These are phyloP conservation scores for Trichoderma pleuroti DNA, from an alignment of 2,329 filamentous ascomycete genomes.

Conservation along the genomic window DNA sequence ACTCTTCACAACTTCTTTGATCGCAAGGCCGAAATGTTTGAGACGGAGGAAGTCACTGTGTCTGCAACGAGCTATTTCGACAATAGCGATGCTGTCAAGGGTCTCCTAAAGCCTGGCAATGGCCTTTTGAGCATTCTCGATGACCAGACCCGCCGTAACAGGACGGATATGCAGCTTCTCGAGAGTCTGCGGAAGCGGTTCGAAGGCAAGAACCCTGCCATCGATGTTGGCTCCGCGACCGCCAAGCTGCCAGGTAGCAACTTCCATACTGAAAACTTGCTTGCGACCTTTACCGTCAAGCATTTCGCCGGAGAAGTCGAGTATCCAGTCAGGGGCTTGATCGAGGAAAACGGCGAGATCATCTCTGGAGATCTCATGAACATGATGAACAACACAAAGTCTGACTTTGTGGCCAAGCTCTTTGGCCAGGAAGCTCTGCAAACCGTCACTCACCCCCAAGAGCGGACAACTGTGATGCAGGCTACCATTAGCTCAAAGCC, in stretches of 20 bases:
- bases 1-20: slow-evolving; percentile 96
- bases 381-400: slow-evolving; percentile 82
- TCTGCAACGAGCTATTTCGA: slow-evolving; percentile 95
- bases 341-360: slow-evolving; percentile 94
- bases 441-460: slow-evolving; percentile 88
- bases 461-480: slow-evolving; percentile 88
- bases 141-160: slow-evolving; percentile 87
- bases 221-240: slow-evolving; percentile 71
- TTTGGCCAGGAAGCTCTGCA: slow-evolving; percentile 96
- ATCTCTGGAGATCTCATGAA: slow-evolving; percentile 96
- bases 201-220: slow-evolving; percentile 88
- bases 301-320: slow-evolving; percentile 97
- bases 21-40: slow-evolving; percentile 85
- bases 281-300: slow-evolving; percentile 81
- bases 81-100: slow-evolving; percentile 90
- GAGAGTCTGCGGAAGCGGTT: slow-evolving; percentile 92
- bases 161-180: slow-evolving; percentile 83
- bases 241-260: slow-evolving; percentile 82
- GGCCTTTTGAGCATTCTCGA: slow-evolving; percentile 91
- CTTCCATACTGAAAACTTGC: slow-evolving; percentile 77
- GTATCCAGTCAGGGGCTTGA: slow-evolving; percentile 78
- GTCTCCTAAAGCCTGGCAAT: slow-evolving; percentile 86
- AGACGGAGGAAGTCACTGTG: slow-evolving; percentile 88
- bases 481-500: slow-evolving; percentile 96
- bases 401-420: slow-evolving; percentile 80